A percentile compares a stretch with the other conserved stretches of the same genome.
These are phyloP conservation scores for Pseudogymnoascus sp. DNA, from an alignment of 2,329 filamentous ascomycete species.

Conservation along the genomic window DNA sequence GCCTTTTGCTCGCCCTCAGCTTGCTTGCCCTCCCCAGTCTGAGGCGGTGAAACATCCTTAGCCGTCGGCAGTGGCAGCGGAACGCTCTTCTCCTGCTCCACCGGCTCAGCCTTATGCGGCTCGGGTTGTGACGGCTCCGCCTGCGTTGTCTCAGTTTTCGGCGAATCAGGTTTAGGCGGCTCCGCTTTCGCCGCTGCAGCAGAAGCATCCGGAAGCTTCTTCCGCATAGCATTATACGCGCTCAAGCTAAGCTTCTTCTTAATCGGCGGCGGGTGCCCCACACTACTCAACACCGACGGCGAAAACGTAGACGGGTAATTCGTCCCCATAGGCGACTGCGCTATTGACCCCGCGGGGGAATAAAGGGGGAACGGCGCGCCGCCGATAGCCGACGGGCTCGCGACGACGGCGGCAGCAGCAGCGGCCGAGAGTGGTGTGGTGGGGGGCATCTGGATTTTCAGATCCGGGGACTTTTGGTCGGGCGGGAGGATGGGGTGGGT, in stretches of 20 bases:
- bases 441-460: constrained; percentile 48
- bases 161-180: constrained; percentile 7
- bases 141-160: neutral
- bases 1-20: neutral
- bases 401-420: constrained; percentile 25
- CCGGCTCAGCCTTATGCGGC: neutral
- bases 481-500: neutral
- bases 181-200: constrained; percentile 10
- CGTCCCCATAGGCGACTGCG: constrained; percentile 45
- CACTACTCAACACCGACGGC: constrained; percentile 36
- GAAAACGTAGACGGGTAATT: constrained; percentile 38
- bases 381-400: constrained; percentile 14
- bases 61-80: neutral
- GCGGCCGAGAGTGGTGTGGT: constrained; percentile 42
- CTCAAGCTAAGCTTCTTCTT: constrained; percentile 63
- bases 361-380: constrained; percentile 24
- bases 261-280: constrained; percentile 48
- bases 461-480: constrained; percentile 19
- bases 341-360: constrained; percentile 37
- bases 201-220: constrained; percentile 25
- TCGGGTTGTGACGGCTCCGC: neutral
- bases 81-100: neutral
- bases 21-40: neutral
- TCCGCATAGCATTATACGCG: constrained; percentile 52
- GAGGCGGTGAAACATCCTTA: neutral